Conservation (phyloP, 106 monocot genomes). For the Dioscorea dumetorum region DNA sequence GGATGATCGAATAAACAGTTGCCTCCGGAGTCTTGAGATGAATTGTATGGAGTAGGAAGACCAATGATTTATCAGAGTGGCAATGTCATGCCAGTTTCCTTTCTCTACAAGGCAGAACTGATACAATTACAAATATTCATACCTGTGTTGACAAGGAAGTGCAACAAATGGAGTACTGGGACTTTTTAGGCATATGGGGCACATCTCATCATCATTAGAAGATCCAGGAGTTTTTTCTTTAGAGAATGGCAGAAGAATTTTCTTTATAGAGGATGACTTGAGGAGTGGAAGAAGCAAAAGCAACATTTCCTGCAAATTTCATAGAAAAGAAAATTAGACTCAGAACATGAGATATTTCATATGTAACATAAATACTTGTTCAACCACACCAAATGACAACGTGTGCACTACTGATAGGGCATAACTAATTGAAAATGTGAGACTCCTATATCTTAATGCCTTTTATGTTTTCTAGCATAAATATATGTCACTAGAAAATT, state of each 20-base stretch:
- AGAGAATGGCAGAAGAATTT: constrained; percentile 75
- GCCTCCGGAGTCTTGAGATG: too few relatives aligned
- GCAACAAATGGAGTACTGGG: constrained; percentile 85
- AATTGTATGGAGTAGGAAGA: not conserved
- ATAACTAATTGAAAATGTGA: too few relatives aligned
- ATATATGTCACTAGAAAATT: too few relatives aligned
- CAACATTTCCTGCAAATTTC: constrained; percentile 78
- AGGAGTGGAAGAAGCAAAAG: constrained; percentile 95
- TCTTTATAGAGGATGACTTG: constrained; percentile 79
- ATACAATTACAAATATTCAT: not conserved
- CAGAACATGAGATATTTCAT: not conserved
- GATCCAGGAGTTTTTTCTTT: constrained; percentile 68
- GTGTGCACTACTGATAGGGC: too few relatives aligned
- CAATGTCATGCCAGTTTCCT: too few relatives aligned
- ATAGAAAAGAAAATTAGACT: not conserved
- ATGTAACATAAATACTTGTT: not conserved
- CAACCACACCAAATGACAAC: too few relatives aligned
- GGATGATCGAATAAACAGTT: too few relatives aligned
- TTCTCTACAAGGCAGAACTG: too few relatives aligned
- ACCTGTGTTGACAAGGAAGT: constrained; percentile 96
- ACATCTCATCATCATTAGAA: constrained; percentile 48
- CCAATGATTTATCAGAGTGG: not conserved
- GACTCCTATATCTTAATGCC: too few relatives aligned
- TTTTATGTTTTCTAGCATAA: too few relatives aligned
- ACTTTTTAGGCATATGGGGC: constrained; percentile 76